Evolutionary conservation across 169 alveolate species (phyloP).

Genomic region (Plasmodium vivax): DNA sequence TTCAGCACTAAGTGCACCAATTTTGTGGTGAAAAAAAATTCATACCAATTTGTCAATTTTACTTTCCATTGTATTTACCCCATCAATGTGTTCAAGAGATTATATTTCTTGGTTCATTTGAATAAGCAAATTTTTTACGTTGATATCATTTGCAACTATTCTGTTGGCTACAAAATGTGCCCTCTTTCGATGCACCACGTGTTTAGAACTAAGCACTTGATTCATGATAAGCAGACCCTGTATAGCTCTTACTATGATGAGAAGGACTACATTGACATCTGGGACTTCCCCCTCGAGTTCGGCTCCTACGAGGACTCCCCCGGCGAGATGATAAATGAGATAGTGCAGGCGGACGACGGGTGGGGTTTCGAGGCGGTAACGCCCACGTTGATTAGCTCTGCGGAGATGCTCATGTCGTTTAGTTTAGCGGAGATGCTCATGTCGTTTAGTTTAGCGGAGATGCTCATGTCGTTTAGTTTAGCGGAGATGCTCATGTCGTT

Average conservation of each 20-base stretch:
- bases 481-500: background rate
- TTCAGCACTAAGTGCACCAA: constrained; percentile 29
- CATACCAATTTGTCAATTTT: constrained; percentile 44
- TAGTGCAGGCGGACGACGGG: constrained; percentile 45
- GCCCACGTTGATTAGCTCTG: background rate
- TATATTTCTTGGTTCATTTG: constrained; percentile 68
- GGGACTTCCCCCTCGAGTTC: constrained; percentile 71
- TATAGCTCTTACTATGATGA: constrained; percentile 47
- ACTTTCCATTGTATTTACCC: constrained; percentile 65
- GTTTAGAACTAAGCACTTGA: constrained; percentile 55
- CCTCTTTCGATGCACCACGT: constrained; percentile 68
- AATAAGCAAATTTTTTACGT: constrained; percentile 62
- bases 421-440: background rate
- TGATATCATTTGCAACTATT: constrained; percentile 59
- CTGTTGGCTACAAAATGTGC: constrained; percentile 64
- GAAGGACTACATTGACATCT: constrained; percentile 63
- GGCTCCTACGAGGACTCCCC: constrained; percentile 38
- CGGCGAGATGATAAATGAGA: constrained; percentile 36
- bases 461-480: background rate
- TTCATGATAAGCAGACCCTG: constrained; percentile 37
- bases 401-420: background rate
- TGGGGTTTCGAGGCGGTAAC: background rate
- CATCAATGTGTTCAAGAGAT: constrained; percentile 38
- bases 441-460: background rate
- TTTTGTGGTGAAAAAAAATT: constrained; percentile 52